Percentiles rank a stretch among this genome's conserved stretches.
phyloP scores from a whole-genome alignment of 257 asterid species.

The Jacaranda mimosifolia region DNA sequence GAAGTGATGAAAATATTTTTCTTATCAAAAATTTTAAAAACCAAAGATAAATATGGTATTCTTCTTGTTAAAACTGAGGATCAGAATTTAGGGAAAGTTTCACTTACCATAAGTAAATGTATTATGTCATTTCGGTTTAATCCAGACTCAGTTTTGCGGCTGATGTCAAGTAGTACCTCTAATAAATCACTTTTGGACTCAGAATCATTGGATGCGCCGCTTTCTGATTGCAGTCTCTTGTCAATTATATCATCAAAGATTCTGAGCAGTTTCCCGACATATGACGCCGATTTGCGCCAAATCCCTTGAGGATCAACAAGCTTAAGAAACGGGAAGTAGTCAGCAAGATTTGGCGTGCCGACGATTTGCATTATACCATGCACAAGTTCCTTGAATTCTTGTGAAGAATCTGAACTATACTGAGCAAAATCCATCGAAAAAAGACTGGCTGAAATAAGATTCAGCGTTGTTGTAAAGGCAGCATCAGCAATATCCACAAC shows the following conservation, averaged over 20 bases:
- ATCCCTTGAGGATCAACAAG: conserved; percentile 38
- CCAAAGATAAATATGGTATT: too few species aligned
- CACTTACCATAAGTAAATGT: conserved; percentile 18
- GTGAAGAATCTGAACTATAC: background rate
- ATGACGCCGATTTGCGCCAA: background rate
- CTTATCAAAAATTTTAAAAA: too few species aligned
- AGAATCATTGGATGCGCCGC: background rate
- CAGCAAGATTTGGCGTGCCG: background rate
- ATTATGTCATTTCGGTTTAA: background rate
- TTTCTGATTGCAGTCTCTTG: conserved; percentile 23
- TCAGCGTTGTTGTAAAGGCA: conserved; percentile 39
- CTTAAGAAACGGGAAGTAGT: too few species aligned
- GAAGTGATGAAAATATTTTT: too few species aligned
- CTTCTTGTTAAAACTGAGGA: background rate
- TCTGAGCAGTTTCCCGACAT: background rate
- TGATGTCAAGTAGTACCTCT: conserved; percentile 36
- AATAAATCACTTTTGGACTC: conserved; percentile 30
- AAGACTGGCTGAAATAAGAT: conserved; percentile 24
- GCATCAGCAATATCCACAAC: conserved; percentile 32
- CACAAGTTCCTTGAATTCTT: conserved; percentile 37
- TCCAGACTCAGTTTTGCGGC: background rate
- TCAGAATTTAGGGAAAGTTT: background rate
- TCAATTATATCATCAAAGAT: conserved; percentile 34
- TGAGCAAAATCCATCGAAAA: conserved; percentile 37
- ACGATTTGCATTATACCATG: background rate